Base-by-base conservation (phyloP, 2,329 filamentous ascomycete species). In the Colletotrichum chrysophilum region DNA sequence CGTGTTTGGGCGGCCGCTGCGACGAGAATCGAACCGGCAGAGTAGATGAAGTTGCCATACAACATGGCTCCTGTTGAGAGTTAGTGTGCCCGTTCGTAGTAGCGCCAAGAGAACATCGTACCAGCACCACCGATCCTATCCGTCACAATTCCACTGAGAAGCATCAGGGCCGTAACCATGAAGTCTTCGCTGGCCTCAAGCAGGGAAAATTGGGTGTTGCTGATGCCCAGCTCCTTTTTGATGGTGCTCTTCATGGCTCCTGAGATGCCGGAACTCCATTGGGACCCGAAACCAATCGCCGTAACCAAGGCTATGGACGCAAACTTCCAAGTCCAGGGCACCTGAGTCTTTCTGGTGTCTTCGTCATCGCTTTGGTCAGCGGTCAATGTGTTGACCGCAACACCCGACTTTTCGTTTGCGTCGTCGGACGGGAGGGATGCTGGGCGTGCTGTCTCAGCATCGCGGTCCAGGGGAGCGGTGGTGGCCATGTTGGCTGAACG, bases 161-260 rank as follows among this genome's bases (percentile, higher is more conserved):
- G 81, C 21, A 93, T 90, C 4, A 93, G 80, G 1, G 87, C 84
- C 0, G 89, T 91, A 16, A 88, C 88, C 88, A 93, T 92, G 86
- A 93, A 93, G 78, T 92, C 88, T 76, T 92, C 89, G 60, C 90
- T 92, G 0, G 91, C 88, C 78, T 91, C 90, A 0, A 93, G 85
- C 0, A 92, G 83, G 0, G 91, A 87, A 77, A 89, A 93, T 77
- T 92, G 87, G 0, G 88, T 88, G 78, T 93, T 93, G 79, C 89
- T 88, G 78, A 93, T 92, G 60, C 88, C 77, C 58, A 93, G 84
- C 85, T 91, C 78, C 86, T 91, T 92, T 77, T 93, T 92, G 28
- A 93, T 80, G 0, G 90, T 92, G 21, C 85, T 89, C 79, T 93
- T 92, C 87, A 92, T 89, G 2, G 91, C 91, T 10, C 89, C 88